phyloP scores from a whole-genome alignment of 2,329 filamentous ascomycete genomes.

The Dactylellina leptospora region DNA sequence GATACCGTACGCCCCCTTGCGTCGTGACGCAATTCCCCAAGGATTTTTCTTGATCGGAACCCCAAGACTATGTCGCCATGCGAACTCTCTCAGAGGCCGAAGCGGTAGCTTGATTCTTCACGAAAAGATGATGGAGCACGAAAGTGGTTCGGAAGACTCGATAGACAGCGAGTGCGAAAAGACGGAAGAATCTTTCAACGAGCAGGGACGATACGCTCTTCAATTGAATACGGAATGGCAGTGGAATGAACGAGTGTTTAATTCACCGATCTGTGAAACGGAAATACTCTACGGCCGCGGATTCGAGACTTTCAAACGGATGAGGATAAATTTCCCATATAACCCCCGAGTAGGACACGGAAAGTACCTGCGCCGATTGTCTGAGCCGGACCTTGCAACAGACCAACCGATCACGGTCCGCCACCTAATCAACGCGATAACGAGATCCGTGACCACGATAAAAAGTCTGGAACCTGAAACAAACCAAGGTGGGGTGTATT shows the following conservation, averaged over 20 bases:
- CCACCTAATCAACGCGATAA: slow-evolving; percentile 15
- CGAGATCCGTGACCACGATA: slow-evolving; percentile 25
- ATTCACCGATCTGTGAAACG: slow-evolving; percentile 42
- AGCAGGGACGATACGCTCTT: slow-evolving; percentile 17
- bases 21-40: neutral
- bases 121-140: slow-evolving; percentile 1
- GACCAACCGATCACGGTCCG: slow-evolving; percentile 25
- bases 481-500: slow-evolving; percentile 21
- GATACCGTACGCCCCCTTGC: neutral
- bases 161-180: slow-evolving; percentile 44
- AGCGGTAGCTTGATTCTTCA: slow-evolving; percentile 16
- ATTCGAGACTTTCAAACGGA: slow-evolving; percentile 36
- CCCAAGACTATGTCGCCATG: neutral
- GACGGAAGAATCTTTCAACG: slow-evolving; percentile 5
- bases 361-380: slow-evolving; percentile 31
- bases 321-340: slow-evolving; percentile 20
- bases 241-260: slow-evolving; percentile 38
- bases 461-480: slow-evolving; percentile 31
- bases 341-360: slow-evolving; percentile 19
- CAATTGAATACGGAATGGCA: slow-evolving; percentile 43
- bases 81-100: slow-evolving; percentile 34
- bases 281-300: slow-evolving; percentile 45
- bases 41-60: slow-evolving; percentile 44
- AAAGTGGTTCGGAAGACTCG: slow-evolving; percentile 37
- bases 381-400: slow-evolving; percentile 24